A percentile compares a stretch with the other conserved stretches of the same genome.
phyloP scores from a whole-genome alignment of 2,329 filamentous ascomycete genomes.

The Fusarium lyarnte region DNA sequence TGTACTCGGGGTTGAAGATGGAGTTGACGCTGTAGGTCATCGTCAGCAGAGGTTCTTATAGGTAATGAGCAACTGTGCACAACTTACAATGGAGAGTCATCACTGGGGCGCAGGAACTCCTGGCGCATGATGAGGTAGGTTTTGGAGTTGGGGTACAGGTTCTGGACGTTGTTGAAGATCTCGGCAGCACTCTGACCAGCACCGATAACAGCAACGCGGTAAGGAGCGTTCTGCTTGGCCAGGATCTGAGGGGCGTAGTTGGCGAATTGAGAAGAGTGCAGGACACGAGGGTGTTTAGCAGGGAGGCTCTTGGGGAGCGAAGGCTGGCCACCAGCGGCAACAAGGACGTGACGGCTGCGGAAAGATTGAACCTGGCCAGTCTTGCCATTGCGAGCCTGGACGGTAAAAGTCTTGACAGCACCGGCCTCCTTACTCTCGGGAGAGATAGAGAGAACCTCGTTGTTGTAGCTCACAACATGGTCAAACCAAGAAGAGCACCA shows the following conservation, averaged over 20 bases:
- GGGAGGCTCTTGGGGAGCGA: conserved; percentile 78
- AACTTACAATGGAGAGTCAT: conserved; percentile 93
- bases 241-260: conserved; percentile 70
- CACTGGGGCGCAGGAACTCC: conserved; percentile 85
- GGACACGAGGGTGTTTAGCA: conserved; percentile 73
- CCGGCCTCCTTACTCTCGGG: conserved; percentile 63
- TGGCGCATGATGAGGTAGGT: conserved; percentile 84
- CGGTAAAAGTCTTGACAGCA: conserved; percentile 71
- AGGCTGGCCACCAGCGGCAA: conserved; percentile 69
- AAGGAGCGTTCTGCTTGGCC: conserved; percentile 62
- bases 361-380: conserved; percentile 64
- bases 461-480: conserved; percentile 75
- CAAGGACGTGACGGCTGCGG: conserved; percentile 71
- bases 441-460: conserved; percentile 78
- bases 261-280: conserved; percentile 91
- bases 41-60: conserved; percentile 37
- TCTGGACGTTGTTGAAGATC: conserved; percentile 90
- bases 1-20: conserved; percentile 89
- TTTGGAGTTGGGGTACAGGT: conserved; percentile 81
- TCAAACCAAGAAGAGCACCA: conserved; percentile 90
- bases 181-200: conserved; percentile 94
- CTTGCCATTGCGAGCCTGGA: conserved; percentile 70
- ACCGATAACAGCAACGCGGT: conserved; percentile 85
- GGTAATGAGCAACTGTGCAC: not conserved
- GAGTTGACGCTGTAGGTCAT: conserved; percentile 81